Conservation (phyloP, 2,329 filamentous ascomycete species). For the Fonsecaea multimorphosa region DNA sequence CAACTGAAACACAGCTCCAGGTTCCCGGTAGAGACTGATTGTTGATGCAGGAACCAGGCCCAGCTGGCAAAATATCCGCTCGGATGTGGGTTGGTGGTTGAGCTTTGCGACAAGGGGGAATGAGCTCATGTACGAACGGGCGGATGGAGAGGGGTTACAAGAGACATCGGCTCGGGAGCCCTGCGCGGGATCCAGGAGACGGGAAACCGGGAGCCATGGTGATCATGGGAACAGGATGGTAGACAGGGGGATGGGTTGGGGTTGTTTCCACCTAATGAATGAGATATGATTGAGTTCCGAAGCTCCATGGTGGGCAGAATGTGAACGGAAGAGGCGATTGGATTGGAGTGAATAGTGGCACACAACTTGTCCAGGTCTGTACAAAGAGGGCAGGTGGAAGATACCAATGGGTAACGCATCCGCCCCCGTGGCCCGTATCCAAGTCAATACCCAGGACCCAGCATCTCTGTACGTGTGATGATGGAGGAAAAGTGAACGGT, state of each 20-base stretch:
- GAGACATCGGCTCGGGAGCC: not conserved
- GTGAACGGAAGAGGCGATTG: not conserved
- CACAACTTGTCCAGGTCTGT: too few relatives aligned
- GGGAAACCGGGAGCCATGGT: not conserved
- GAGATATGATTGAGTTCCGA: not conserved
- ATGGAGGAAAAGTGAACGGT: not conserved
- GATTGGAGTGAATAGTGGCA: too few relatives aligned
- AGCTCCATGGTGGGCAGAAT: not conserved
- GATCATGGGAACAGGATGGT: not conserved
- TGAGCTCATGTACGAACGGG: not conserved
- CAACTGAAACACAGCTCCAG: not conserved
- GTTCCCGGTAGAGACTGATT: not conserved
- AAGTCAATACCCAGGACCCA: too few relatives aligned
- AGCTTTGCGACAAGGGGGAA: not conserved
- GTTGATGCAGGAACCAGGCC: conserved; percentile 16
- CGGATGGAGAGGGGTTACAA: conserved; percentile 8
- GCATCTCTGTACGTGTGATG: not conserved
- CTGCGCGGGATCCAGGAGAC: not conserved
- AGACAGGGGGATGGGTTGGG: not conserved
- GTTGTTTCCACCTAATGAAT: too few relatives aligned
- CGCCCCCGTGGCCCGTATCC: too few relatives aligned
- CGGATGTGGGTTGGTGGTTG: not conserved
- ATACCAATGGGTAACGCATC: too few relatives aligned
- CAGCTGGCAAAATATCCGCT: conserved; percentile 10
- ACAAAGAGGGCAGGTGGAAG: too few relatives aligned